phyloP scores from a whole-genome alignment of 352 stramenopile species.

The Globisporangium splendens region DNA sequence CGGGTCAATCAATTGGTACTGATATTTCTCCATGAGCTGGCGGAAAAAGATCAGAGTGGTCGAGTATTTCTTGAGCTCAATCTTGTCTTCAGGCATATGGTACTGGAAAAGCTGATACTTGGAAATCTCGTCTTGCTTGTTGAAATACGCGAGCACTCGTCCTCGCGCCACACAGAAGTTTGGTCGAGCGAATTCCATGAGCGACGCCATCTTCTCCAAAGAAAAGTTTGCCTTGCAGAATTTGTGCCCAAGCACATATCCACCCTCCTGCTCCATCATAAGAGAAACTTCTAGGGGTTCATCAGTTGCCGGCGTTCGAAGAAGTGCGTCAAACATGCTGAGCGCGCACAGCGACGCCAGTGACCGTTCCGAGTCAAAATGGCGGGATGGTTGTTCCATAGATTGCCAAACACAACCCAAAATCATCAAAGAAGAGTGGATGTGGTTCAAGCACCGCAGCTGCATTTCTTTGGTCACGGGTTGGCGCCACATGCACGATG shows the following conservation, averaged over 20 bases:
- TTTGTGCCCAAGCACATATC: conserved; percentile 77
- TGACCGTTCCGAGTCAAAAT: conserved; percentile 84
- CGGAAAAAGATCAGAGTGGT: conserved; percentile 86
- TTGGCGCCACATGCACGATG: conserved; percentile 69
- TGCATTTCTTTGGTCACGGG: conserved; percentile 76
- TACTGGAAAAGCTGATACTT: conserved; percentile 83
- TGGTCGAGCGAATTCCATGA: conserved; percentile 84
- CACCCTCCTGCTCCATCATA: conserved; percentile 76
- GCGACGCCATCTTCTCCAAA: conserved; percentile 62
- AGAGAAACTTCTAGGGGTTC: conserved; percentile 73
- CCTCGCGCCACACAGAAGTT: conserved; percentile 72
- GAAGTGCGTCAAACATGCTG: conserved; percentile 76
- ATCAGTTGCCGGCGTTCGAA: conserved; percentile 74
- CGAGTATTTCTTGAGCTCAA: conserved; percentile 88
- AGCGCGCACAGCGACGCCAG: conserved; percentile 76
- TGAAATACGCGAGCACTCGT: conserved; percentile 80
- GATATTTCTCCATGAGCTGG: conserved; percentile 79
- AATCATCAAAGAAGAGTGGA: conserved; percentile 80
- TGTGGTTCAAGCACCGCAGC: conserved; percentile 65
- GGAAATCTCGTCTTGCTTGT: conserved; percentile 43
- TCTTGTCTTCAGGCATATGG: conserved; percentile 87
- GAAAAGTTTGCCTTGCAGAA: conserved; percentile 87
- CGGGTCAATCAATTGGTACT: conserved; percentile 81
- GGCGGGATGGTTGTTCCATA: conserved; percentile 81
- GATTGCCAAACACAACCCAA: conserved; percentile 85